These are phyloP conservation scores for Heliocybe sulcata DNA, from an alignment of 1,284 basidiomycete genomes.

Conservation along the genomic window DNA sequence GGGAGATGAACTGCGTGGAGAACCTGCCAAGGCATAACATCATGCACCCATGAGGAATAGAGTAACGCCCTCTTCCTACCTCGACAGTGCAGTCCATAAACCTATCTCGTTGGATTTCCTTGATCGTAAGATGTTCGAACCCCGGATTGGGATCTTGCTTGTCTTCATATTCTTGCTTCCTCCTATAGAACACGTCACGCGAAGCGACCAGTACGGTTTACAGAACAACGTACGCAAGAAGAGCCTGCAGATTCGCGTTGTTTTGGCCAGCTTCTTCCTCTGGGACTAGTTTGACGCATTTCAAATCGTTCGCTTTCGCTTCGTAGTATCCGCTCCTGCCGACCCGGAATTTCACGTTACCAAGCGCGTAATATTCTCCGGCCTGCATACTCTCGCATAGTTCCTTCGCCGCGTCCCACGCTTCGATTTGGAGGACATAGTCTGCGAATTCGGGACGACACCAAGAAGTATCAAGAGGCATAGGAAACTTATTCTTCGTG, in stretches of 20 bases:
- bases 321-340: conserved; percentile 34
- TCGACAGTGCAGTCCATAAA: conserved; percentile 67
- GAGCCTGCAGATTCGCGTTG: background rate
- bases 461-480: conserved; percentile 31
- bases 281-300: conserved; percentile 7
- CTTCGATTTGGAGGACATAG: conserved; percentile 42
- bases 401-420: conserved; percentile 43
- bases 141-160: background rate
- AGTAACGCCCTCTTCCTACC: conserved; percentile 27
- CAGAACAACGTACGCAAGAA: background rate
- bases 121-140: background rate
- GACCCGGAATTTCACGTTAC: conserved; percentile 42
- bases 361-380: conserved; percentile 47
- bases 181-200: background rate
- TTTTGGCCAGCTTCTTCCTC: conserved; percentile 2
- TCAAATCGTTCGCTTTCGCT: conserved; percentile 43
- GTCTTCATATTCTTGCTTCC: background rate
- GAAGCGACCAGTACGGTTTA: background rate
- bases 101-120: conserved; percentile 18
- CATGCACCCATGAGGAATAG: background rate
- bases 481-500: conserved; percentile 10
- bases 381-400: conserved; percentile 35
- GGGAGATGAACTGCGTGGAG: conserved; percentile 32
- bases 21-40: conserved; percentile 28
- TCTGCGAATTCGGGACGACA: conserved; percentile 37